These are phyloP conservation scores for Solanum rostratum DNA, from an alignment of 257 asterid species.

Conservation along the genomic window DNA sequence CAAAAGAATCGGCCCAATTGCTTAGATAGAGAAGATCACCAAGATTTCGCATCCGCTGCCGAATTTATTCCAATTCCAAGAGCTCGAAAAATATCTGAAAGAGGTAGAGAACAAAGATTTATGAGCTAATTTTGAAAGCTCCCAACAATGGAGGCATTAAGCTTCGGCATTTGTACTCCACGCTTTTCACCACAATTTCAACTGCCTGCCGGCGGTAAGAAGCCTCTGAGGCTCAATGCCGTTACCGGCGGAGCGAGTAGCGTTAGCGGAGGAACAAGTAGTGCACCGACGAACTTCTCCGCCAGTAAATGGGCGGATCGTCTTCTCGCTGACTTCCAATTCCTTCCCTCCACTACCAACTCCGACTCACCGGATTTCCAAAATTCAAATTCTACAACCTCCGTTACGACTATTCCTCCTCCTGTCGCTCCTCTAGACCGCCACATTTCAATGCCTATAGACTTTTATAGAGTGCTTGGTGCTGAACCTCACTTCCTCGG, in stretches of 20 bases:
- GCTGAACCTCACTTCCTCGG: conserved; percentile 90
- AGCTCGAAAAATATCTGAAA: not conserved
- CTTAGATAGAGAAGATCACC: no score
- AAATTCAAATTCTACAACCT: conserved; percentile 13
- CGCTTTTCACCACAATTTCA: conserved; percentile 28
- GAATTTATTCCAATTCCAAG: no score
- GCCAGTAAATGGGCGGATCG: conserved; percentile 98
- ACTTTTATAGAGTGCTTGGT: conserved; percentile 77
- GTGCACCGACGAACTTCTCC: conserved; percentile 13
- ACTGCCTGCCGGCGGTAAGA: conserved; percentile 6
- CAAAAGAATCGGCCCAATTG: not conserved
- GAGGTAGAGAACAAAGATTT: not conserved
- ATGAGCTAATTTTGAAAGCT: not conserved
- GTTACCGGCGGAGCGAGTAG: conserved; percentile 37
- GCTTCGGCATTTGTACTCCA: conserved; percentile 35
- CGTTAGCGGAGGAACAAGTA: not conserved
- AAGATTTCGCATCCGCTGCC: no score
- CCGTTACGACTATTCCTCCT: conserved; percentile 17
- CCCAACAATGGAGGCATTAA: conserved; percentile 39
- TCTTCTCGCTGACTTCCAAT: conserved; percentile 87
- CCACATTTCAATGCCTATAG: conserved; percentile 60
- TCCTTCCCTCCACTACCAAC: conserved; percentile 47
- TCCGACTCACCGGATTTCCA: conserved; percentile 27
- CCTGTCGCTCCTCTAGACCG: conserved; percentile 64
- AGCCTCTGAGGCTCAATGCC: conserved; percentile 39